These are phyloP conservation scores for Phytomonas francai DNA, from an alignment of 208 protist species.

Conservation along the genomic window DNA sequence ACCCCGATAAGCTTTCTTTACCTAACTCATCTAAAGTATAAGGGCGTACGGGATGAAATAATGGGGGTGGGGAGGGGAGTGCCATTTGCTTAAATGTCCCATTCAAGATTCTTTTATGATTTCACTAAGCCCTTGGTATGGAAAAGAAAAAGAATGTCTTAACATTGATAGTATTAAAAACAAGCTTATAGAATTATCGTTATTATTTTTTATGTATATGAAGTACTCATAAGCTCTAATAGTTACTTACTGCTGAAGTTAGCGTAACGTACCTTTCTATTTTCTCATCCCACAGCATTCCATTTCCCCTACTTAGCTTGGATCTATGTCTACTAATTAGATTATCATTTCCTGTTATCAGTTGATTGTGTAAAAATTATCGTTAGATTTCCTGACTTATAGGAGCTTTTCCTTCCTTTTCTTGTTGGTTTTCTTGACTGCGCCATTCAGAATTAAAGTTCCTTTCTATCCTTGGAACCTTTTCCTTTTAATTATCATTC, in stretches of 20 bases:
- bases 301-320: background rate
- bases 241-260: background rate
- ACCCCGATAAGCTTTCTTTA: background rate
- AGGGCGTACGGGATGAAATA: background rate
- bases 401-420: background rate
- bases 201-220: background rate
- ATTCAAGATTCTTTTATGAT: too few relatives aligned
- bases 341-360: background rate
- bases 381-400: background rate
- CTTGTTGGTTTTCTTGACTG: background rate
- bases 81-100: background rate
- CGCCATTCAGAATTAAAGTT: background rate
- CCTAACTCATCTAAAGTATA: background rate
- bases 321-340: background rate
- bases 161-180: background rate
- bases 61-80: background rate
- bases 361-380: background rate
- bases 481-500: background rate
- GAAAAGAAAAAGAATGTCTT: background rate
- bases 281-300: background rate
- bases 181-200: background rate
- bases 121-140: background rate
- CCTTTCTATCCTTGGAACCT: background rate
- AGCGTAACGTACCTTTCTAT: background rate
- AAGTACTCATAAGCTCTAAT: background rate